Evolutionary conservation across 1,284 basidiomycete species (phyloP).

Genomic region (Microbotryomycetes sp.): DNA sequence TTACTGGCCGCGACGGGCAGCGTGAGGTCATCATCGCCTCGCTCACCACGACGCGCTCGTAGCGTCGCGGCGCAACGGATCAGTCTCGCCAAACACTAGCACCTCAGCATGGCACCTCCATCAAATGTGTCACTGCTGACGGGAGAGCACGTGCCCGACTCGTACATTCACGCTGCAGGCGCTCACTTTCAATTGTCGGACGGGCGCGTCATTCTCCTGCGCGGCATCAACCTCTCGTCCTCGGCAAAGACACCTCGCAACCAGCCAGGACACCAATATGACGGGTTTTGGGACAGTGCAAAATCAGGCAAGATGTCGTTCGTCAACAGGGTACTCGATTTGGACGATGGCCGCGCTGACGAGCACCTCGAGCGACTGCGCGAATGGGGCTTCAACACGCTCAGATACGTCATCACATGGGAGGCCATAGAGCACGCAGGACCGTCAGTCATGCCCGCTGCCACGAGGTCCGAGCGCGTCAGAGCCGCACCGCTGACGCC

Average conservation of each 20-base stretch:
- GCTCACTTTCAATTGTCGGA: conserved; percentile 74
- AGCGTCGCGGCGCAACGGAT: too few relatives aligned
- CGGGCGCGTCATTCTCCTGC: conserved; percentile 75
- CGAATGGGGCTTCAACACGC: conserved; percentile 89
- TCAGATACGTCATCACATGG: conserved; percentile 92
- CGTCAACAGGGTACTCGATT: conserved; percentile 64
- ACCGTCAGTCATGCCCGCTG: conserved; percentile 58
- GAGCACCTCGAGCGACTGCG: conserved; percentile 76
- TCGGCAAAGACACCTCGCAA: conserved; percentile 73
- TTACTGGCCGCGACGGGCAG: too few relatives aligned
- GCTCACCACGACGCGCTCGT: too few relatives aligned
- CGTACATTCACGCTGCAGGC: conserved; percentile 42
- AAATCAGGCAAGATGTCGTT: conserved; percentile 68
- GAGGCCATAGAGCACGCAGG: conserved; percentile 88
- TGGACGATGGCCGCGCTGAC: conserved; percentile 78
- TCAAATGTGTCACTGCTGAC: conserved; percentile 58
- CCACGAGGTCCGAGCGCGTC: not conserved
- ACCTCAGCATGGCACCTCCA: conserved; percentile 42
- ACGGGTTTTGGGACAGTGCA: conserved; percentile 83
- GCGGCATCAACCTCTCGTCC: conserved; percentile 89
- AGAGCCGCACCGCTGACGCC: not conserved
- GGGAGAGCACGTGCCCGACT: conserved; percentile 49
- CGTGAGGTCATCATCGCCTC: too few relatives aligned
- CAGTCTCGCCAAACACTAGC: too few relatives aligned
- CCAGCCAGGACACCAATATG: conserved; percentile 57